A percentile compares a stretch with the other conserved stretches of the same genome.
phyloP scores from a whole-genome alignment of 208 protist species.

The Leishmania martiniquensis region DNA sequence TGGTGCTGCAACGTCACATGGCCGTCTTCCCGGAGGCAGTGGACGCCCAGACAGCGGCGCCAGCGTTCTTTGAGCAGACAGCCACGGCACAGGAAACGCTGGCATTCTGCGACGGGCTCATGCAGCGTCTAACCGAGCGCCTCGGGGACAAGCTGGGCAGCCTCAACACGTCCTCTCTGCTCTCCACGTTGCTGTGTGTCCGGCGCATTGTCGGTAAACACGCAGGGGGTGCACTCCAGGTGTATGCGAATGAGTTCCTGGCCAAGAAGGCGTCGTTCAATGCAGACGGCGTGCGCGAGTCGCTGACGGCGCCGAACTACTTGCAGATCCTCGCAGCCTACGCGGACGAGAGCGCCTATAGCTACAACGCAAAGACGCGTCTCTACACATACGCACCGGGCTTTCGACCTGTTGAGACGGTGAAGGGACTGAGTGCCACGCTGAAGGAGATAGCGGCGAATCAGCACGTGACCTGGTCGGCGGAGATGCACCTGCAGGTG shows the following conservation, averaged over 20 bases:
- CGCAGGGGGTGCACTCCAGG: conserved; percentile 42
- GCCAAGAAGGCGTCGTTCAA: conserved; percentile 40
- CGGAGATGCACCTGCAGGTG: conserved; percentile 89
- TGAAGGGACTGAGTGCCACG: conserved; percentile 48
- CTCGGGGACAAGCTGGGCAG: conserved; percentile 38
- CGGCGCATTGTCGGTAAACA: conserved; percentile 75
- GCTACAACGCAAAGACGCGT: conserved; percentile 43
- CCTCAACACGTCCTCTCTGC: conserved; percentile 64
- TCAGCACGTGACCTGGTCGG: conserved; percentile 78
- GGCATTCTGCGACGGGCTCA: conserved; percentile 54
- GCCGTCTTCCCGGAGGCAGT: conserved; percentile 35
- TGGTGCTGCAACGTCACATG: conserved; percentile 47
- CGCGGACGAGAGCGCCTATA: conserved; percentile 77
- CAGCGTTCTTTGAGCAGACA: conserved; percentile 24
- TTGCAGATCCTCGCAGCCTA: conserved; percentile 74
- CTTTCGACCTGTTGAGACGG: conserved; percentile 59
- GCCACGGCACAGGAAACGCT: conserved; percentile 40
- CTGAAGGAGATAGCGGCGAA: conserved; percentile 77
- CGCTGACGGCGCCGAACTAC: conserved; percentile 75
- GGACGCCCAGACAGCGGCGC: conserved; percentile 22
- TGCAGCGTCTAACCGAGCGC: conserved; percentile 52
- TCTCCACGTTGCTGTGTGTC: conserved; percentile 62
- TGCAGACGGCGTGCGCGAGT: conserved; percentile 44
- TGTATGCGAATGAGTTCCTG: conserved; percentile 64
- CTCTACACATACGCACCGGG: conserved; percentile 49